Percentiles rank a stretch among this genome's conserved stretches.
Evolutionary conservation across 441 rosid species (phyloP).

Genomic region (Corymbia calophylla): DNA sequence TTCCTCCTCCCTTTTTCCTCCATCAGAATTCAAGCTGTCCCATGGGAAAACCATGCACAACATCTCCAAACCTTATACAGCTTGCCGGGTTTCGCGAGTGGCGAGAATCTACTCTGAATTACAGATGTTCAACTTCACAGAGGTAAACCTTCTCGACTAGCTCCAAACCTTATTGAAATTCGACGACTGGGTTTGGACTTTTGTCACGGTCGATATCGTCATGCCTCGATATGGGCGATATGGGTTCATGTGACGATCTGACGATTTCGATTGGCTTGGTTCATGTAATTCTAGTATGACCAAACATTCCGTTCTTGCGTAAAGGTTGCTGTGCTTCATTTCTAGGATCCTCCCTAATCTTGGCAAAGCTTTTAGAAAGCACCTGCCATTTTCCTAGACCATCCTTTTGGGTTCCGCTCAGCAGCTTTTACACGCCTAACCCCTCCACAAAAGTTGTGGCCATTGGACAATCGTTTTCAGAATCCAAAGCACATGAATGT

Average conservation of each 20-base stretch:
- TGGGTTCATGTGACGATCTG: neutral
- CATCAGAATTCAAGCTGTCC: no score
- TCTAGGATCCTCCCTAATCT: neutral
- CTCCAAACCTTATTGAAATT: no score
- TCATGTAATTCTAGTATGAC: neutral
- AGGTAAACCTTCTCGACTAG: no score
- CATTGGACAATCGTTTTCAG: neutral
- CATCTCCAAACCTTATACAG: no score
- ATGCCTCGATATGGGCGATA: neutral
- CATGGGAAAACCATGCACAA: no score
- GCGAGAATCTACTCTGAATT: no score
- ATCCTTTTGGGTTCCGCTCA: neutral
- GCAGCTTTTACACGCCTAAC: neutral
- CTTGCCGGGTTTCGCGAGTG: no score
- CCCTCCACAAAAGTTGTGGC: neutral
- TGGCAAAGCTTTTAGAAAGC: neutral
- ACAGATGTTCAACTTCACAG: no score
- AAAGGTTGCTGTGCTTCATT: neutral
- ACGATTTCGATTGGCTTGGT: neutral
- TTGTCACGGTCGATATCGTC: no score
- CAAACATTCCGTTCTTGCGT: neutral
- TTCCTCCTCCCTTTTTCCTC: no score
- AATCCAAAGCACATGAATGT: neutral
- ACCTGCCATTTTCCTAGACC: neutral
- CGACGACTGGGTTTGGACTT: no score